A percentile compares a stretch with the other conserved stretches of the same genome.
Evolutionary conservation across 768 basidiomycete genomes (phyloP).

Genomic region (Kwoniella shandongensis): DNA sequence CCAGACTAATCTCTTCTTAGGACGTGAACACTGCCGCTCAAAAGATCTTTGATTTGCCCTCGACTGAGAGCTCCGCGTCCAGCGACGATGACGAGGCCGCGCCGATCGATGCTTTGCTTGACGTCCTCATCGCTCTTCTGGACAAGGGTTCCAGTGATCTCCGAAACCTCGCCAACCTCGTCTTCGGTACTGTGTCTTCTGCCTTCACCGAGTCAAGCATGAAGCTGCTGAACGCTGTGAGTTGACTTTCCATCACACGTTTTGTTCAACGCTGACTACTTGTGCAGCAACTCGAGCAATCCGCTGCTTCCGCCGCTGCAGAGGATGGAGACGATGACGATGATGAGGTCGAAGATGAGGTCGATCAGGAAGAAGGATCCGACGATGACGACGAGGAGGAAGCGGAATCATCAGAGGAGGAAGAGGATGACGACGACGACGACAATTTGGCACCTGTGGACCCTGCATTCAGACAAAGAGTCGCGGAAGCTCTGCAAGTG

Average conservation of each 20-base stretch:
- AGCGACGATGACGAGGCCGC: slow-evolving; percentile 57
- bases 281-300: slow-evolving; percentile 75
- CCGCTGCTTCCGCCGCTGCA: slow-evolving; percentile 56
- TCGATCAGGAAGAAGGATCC: slow-evolving; percentile 43
- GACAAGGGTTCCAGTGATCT: slow-evolving; percentile 79
- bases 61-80: slow-evolving; percentile 23
- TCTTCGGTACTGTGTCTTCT: slow-evolving; percentile 71
- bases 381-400: slow-evolving; percentile 40
- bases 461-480: slow-evolving; percentile 65
- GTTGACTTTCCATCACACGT: slow-evolving; percentile 46
- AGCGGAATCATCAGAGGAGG: slow-evolving; percentile 24
- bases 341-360: slow-evolving; percentile 43
- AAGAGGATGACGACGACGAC: slow-evolving; percentile 54
- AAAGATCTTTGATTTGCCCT: slow-evolving; percentile 46
- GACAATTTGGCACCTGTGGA: slow-evolving; percentile 54
- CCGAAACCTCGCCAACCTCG: slow-evolving; percentile 74
- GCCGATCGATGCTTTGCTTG: slow-evolving; percentile 80
- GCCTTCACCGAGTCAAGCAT: slow-evolving; percentile 69
- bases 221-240: slow-evolving; percentile 75
- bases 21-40: slow-evolving; percentile 45
- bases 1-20: slow-evolving; percentile 13
- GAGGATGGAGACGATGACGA: slow-evolving; percentile 55
- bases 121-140: slow-evolving; percentile 84
- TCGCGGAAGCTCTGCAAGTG: slow-evolving; percentile 56
- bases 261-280: slow-evolving; percentile 6